Conservation (phyloP, 306 rosid species). For the Cicer arietinum region DNA sequence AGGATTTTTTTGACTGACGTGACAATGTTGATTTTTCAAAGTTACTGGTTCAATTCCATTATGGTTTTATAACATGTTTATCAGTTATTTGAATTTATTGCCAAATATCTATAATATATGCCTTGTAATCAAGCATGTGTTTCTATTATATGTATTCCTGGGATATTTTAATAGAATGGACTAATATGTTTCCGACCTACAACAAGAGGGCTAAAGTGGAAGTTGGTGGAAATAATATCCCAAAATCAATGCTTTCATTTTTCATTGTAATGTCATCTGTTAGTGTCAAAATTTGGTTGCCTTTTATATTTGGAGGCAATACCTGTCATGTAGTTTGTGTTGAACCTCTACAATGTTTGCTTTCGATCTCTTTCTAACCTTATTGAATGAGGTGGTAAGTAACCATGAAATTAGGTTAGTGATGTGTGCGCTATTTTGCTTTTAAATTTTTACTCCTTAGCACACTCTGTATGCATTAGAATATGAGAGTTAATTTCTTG, state of each 20-base stretch:
- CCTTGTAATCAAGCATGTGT: constrained; percentile 21
- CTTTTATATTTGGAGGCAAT: constrained; percentile 10
- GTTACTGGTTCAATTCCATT: constrained; percentile 19
- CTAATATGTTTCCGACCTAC: constrained; percentile 9
- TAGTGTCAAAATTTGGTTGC: constrained; percentile 31
- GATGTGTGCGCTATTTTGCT: constrained; percentile 4
- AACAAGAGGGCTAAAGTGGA: constrained; percentile 26
- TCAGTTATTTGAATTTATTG: constrained; percentile 10
- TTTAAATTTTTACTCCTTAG: not conserved
- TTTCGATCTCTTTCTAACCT: constrained; percentile 3
- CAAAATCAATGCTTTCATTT: constrained; percentile 21
- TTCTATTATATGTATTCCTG: constrained; percentile 16
- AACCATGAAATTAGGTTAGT: constrained; percentile 10
- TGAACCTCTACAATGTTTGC: not conserved
- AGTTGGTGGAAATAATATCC: constrained; percentile 36
- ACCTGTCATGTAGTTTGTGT: constrained; percentile 18
- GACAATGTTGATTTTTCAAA: constrained; percentile 15
- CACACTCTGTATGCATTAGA: not conserved
- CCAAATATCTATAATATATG: constrained; percentile 16
- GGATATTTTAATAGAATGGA: constrained; percentile 8
- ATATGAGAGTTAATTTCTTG: not conserved
- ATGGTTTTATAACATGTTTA: not conserved
- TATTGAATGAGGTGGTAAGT: constrained; percentile 12
- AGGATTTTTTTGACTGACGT: constrained; percentile 27
- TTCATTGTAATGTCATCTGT: not conserved